Base-by-base conservation (phyloP, 2,329 filamentous ascomycete species). In the Trichoderma afroharzianum region DNA sequence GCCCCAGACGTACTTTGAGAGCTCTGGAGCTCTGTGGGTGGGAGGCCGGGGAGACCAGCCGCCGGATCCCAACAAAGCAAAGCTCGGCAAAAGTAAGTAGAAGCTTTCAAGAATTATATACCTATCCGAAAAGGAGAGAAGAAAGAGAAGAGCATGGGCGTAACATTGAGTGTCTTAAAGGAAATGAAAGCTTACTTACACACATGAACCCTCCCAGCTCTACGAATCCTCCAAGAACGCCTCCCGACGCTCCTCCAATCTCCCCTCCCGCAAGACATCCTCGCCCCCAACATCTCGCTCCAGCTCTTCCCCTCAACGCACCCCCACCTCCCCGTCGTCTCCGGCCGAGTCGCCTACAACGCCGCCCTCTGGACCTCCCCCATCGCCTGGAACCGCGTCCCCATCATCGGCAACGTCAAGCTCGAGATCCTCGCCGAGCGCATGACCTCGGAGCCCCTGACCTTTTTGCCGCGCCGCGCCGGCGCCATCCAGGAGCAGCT, bases 361-460 rank as follows among this genome's bases (percentile, higher is more conserved):
- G 95, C 96, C 21, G 96, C 96, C 3, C 85, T 99, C 47, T 98
- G 95, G 95, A 98, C 96, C 0, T 94, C 95, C 0, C 96, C 96
- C 0, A 92, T 99, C 66, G 95, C 95, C 33, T 99, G 96, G 96
- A 97, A 97, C 77, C 90, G 93, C 32, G 88, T 99, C 1, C 96
- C 96, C 3, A 89, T 98, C 24, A 88, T 98, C 36, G 95, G 95
- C 75, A 97, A 97, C 77, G 93, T 98, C 58, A 91, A 90, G 76
- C 88, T 99, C 12, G 90, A 93, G 76, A 96, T 99, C 67, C 82
- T 97, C 21, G 95, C 93, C 14, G 95, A 97, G 84, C 92, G 95
- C 76, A 96, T 99, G 88, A 89, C 92, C 71, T 88, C 88, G 72
- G 86, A 86, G 74, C 85, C 85, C 8, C 76, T 85, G 32, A 84